These are phyloP conservation scores for Breviolum minutum DNA, from an alignment of 73 alveolate genomes.

Conservation along the genomic window DNA sequence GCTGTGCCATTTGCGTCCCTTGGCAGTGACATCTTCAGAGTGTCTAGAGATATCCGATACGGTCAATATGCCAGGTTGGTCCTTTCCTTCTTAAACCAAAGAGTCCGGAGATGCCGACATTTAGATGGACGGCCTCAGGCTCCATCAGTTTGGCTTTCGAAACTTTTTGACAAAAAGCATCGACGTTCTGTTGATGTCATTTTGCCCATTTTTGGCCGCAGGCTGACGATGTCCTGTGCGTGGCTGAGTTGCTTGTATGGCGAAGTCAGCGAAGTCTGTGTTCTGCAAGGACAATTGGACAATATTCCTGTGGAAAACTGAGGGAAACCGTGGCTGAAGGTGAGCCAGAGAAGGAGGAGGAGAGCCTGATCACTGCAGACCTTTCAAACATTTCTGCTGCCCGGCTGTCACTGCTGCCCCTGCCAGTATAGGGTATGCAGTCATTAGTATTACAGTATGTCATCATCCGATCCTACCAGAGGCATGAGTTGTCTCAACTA, in stretches of 20 bases:
- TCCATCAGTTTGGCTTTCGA: too few species aligned
- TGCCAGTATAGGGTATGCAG: too few species aligned
- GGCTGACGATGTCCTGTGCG: constrained; percentile 8
- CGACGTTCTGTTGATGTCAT: background rate
- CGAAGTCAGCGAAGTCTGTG: too few species aligned
- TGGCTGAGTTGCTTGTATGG: background rate
- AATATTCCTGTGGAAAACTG: background rate
- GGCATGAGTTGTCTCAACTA: too few species aligned
- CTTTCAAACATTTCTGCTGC: too few species aligned
- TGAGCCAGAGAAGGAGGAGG: background rate
- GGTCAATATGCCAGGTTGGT: constrained; percentile 9
- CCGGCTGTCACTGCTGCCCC: too few species aligned
- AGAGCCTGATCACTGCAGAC: background rate
- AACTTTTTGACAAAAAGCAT: too few species aligned
- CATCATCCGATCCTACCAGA: too few species aligned
- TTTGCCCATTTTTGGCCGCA: background rate
- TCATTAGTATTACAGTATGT: too few species aligned
- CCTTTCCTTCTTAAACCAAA: constrained; percentile 77
- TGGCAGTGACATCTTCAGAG: background rate
- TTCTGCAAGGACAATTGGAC: too few species aligned
- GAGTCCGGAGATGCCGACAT: constrained; percentile 40
- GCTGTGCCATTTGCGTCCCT: constrained; percentile 57
- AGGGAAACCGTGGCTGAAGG: constrained; percentile 2
- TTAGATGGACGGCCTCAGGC: constrained; percentile 45
- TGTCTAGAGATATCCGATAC: background rate